A percentile compares a stretch with the other conserved stretches of the same genome.
phyloP scores from a whole-genome alignment of 2,329 filamentous ascomycete genomes.

The Akanthomyces uredinophilus region DNA sequence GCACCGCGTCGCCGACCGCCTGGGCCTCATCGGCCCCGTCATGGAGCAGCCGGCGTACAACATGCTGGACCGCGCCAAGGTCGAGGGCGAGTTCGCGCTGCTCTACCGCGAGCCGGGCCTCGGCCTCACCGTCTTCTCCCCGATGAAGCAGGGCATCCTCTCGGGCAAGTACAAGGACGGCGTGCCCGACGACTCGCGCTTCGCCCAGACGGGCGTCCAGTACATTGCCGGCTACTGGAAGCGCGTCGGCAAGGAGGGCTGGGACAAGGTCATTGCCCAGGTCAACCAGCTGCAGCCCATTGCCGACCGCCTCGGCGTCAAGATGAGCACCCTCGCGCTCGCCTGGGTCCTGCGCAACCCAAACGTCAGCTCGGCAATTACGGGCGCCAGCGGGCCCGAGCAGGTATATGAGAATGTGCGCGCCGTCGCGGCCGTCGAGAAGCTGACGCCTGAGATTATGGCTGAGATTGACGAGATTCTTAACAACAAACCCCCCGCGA shows the following conservation, averaged over 20 bases:
- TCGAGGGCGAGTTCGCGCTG: slow-evolving; percentile 58
- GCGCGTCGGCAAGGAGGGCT: slow-evolving; percentile 45
- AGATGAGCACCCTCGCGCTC: slow-evolving; percentile 50
- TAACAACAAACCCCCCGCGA: slow-evolving; percentile 50
- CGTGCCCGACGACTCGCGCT: slow-evolving; percentile 54
- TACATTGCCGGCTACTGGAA: slow-evolving; percentile 52
- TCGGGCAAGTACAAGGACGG: slow-evolving; percentile 64
- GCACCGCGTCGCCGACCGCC: slow-evolving; percentile 54
- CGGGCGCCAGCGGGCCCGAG: slow-evolving; percentile 51
- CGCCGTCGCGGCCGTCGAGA: slow-evolving; percentile 47
- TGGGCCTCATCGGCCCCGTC: slow-evolving; percentile 57
- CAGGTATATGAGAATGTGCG: slow-evolving; percentile 57
- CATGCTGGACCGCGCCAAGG: slow-evolving; percentile 54
- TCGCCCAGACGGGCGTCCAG: slow-evolving; percentile 50
- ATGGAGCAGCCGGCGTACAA: slow-evolving; percentile 66
- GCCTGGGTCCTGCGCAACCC: slow-evolving; percentile 60
- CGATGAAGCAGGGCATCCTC: slow-evolving; percentile 52
- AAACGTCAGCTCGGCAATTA: slow-evolving; percentile 57
- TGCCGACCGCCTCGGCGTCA: slow-evolving; percentile 59
- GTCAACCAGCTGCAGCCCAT: slow-evolving; percentile 57
- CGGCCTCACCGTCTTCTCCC: slow-evolving; percentile 59
- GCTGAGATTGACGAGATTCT: slow-evolving; percentile 55
- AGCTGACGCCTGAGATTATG: slow-evolving; percentile 55
- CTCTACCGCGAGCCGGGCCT: slow-evolving; percentile 56
- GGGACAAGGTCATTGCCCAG: slow-evolving; percentile 52